Evolutionary conservation across 495 filamentous ascomycete genomes (phyloP), one percentile per base, ranked within the genome.

Genomic region (Trichoderma orchidacearum): DNA sequence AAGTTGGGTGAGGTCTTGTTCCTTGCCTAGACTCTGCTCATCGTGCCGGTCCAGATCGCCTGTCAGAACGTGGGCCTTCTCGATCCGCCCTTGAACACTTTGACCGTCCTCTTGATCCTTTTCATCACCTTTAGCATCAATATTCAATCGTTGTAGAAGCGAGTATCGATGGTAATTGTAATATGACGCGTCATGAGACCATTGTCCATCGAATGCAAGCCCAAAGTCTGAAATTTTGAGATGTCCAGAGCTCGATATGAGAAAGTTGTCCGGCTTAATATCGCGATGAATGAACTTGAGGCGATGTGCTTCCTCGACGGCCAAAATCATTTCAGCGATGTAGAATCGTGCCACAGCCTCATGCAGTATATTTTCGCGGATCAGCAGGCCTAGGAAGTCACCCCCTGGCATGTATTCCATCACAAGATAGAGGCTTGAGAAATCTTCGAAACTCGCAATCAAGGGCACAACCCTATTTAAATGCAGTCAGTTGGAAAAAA

Each of bases 351-450:
- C 84, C 41, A 86, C 81, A 6, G 77, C 72, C 67, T 97, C 92
- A 54, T 79, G 80, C 8, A 97, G 78, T 3, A 85, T 79, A 56
- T 88, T 85, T 64, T 90, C 85, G 27, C 90, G 84, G 59, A 95
- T 86, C 9, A 97, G 69, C 5, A 95, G 71, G 1, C 87, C 86
- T 3, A 97, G 76, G 60, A 97, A 96, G 64, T 97, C 92, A 2
- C 92, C 92, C 15, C 92, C 92, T 6, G 94, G 84, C 88, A 95
- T 94, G 64, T 95, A 97, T 57, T 97, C 90, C 90, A 96, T 96
- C 56, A 95, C 85, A 11, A 97, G 81, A 63, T 96, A 96, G 27
- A 97, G 73, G 62, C 89, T 86, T 17, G 78, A 77, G 31, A 75
- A 72, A 67, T 97, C 92, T 65, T 97, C 89, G 63, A 97, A 95